Evolutionary conservation across 2,329 filamentous ascomycete species (phyloP).

Genomic region (Parastagonospora avenae): DNA sequence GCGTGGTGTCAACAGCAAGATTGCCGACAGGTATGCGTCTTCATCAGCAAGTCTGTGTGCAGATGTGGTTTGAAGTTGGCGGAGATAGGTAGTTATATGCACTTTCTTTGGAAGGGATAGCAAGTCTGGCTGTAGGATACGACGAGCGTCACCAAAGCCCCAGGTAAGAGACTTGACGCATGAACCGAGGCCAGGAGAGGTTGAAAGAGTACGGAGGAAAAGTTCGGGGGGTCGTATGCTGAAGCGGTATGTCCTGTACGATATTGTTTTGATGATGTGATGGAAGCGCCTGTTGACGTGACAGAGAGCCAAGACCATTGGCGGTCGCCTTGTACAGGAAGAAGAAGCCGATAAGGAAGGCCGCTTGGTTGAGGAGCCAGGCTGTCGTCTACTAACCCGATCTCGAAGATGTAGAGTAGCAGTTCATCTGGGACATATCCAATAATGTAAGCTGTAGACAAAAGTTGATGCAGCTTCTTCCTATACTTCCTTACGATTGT

Average conservation of each 20-base stretch:
- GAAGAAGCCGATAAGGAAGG: no score
- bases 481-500: no score
- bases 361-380: no score
- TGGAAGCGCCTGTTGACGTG: constrained; percentile 3
- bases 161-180: constrained; percentile 3
- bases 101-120: neutral
- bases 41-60: neutral
- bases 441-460: neutral
- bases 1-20: neutral
- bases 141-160: neutral
- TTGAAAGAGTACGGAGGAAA: constrained; percentile 9
- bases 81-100: neutral
- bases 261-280: constrained; percentile 1
- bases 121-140: neutral
- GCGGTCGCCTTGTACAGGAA: neutral
- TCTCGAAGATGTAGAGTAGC: no score
- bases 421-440: constrained; percentile 5
- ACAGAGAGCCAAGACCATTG: neutral
- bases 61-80: neutral
- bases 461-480: no score
- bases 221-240: neutral
- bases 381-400: no score
- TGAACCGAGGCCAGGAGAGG: neutral
- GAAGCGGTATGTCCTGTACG: constrained; percentile 1
- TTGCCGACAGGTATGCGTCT: neutral